Percentiles rank a stretch among this genome's conserved stretches.
Conservation (phyloP, 208 protist genomes). For the Crithidia expoeki region DNA sequence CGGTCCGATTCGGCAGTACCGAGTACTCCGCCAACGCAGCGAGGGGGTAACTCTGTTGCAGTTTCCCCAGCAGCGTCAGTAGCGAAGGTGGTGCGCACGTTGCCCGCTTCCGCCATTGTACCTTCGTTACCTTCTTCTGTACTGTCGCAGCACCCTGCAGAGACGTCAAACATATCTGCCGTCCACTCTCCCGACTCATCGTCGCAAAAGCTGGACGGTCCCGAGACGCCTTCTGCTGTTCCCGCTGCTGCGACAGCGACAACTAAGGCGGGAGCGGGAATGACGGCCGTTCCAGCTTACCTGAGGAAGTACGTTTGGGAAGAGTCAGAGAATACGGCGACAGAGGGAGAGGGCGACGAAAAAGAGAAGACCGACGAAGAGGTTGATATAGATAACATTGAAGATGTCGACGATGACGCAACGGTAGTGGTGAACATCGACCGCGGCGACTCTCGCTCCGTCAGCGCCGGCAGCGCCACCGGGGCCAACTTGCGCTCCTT, state of each 20-base stretch:
- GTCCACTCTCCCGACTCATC: not conserved
- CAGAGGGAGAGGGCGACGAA: not conserved
- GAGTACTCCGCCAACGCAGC: slow-evolving; percentile 2
- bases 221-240: not conserved
- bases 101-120: not conserved
- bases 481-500: slow-evolving; percentile 8
- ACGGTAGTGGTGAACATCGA: slow-evolving; percentile 7
- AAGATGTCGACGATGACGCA: slow-evolving; percentile 7
- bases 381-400: not conserved
- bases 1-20: not conserved
- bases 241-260: not conserved
- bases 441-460: slow-evolving; percentile 7
- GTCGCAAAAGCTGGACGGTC: not conserved
- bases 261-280: not conserved
- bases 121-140: not conserved
- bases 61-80: not conserved
- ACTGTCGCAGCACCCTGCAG: not conserved
- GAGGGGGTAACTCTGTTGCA: not conserved
- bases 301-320: slow-evolving; percentile 30
- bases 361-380: not conserved
- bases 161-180: not conserved
- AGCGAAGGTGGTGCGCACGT: not conserved
- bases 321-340: not conserved
- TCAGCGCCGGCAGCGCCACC: slow-evolving; percentile 17
- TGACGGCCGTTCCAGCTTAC: slow-evolving; percentile 18